Percentiles rank a stretch among this genome's conserved stretches.
phyloP scores from a whole-genome alignment of 352 stramenopile species.

The Pythium folliculosum region DNA sequence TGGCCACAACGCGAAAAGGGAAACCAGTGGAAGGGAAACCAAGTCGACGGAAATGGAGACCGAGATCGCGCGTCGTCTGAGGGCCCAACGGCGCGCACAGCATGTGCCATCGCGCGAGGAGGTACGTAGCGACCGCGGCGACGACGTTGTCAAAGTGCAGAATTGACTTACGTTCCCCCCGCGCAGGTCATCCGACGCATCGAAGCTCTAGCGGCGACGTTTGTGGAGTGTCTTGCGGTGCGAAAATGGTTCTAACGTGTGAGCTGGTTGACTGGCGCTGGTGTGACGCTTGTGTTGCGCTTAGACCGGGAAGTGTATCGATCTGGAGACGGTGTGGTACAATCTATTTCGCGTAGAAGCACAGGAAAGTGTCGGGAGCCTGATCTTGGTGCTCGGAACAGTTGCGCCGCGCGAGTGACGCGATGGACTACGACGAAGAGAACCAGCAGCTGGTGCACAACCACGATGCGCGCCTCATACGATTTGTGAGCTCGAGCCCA shows the following conservation, averaged over 20 bases:
- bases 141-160: neutral
- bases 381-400: slow-evolving; percentile 18
- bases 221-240: slow-evolving; percentile 40
- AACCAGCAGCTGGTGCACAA: slow-evolving; percentile 55
- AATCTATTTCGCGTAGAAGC: neutral
- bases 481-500: slow-evolving; percentile 42
- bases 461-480: slow-evolving; percentile 56
- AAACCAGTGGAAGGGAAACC: slow-evolving; percentile 6
- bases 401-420: slow-evolving; percentile 53
- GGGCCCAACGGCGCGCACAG: neutral
- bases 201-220: slow-evolving; percentile 53
- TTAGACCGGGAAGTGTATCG: slow-evolving; percentile 49
- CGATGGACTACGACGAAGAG: slow-evolving; percentile 66
- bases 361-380: neutral
- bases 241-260: neutral
- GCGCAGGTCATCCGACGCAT: slow-evolving; percentile 60
- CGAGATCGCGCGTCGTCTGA: slow-evolving; percentile 7
- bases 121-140: slow-evolving; percentile 23
- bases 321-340: slow-evolving; percentile 56
- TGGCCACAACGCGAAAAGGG: slow-evolving; percentile 3
- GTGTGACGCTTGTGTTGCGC: neutral
- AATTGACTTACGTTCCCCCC: neutral
- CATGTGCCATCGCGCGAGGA: slow-evolving; percentile 41
- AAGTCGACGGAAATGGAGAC: neutral
- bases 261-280: neutral